Evolutionary conservation across 768 basidiomycete genomes (phyloP).

Genomic region (Pluteus cervinus): DNA sequence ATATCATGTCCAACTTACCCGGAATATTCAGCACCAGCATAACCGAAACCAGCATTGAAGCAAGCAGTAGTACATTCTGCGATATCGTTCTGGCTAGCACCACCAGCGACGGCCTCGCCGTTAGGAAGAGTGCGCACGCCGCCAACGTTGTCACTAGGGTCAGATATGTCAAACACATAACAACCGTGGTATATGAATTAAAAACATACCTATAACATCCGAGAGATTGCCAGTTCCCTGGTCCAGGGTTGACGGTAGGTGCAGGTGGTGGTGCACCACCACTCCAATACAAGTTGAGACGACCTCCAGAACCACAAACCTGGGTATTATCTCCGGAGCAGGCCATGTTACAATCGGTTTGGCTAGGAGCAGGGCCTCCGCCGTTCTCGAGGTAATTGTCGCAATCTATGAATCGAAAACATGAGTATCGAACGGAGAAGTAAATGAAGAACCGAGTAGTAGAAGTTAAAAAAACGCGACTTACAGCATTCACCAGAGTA

Average conservation of each 20-base stretch:
- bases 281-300: constrained; percentile 60
- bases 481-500: constrained; percentile 33
- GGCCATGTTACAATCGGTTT: constrained; percentile 51
- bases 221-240: constrained; percentile 62
- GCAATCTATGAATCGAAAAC: constrained; percentile 42
- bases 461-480: constrained; percentile 1
- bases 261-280: constrained; percentile 49
- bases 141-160: constrained; percentile 35
- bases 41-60: constrained; percentile 40
- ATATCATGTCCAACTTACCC: constrained; percentile 17
- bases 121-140: constrained; percentile 36
- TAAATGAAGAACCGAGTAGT: neutral
- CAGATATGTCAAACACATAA: constrained; percentile 19
- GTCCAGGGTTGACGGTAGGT: constrained; percentile 44
- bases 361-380: constrained; percentile 35
- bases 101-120: constrained; percentile 28
- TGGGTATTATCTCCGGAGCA: constrained; percentile 57
- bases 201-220: constrained; percentile 66
- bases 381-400: constrained; percentile 47
- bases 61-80: constrained; percentile 58
- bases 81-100: constrained; percentile 45
- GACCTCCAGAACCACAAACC: constrained; percentile 53
- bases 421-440: constrained; percentile 3
- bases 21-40: constrained; percentile 35
- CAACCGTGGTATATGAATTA: constrained; percentile 20